Base-by-base conservation (phyloP, 2,329 filamentous ascomycete genomes). In the Elsinoe fawcettii region DNA sequence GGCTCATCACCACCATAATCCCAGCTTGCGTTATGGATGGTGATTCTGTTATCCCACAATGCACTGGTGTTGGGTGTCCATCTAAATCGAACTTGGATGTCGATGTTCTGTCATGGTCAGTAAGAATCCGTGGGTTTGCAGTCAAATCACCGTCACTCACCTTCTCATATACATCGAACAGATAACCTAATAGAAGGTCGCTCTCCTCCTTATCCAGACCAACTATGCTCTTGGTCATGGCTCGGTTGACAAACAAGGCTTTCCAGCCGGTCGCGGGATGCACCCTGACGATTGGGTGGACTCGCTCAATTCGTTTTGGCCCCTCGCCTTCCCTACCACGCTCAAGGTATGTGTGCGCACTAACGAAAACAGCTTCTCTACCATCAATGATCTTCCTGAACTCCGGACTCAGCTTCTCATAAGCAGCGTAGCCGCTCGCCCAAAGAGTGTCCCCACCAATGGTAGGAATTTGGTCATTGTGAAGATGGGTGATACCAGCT, bases 231-330 rank as follows among this genome's bases (percentile, higher is more conserved):
- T 78, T 77, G 0, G 85, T 88, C 78, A 88, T 84, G 1, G 81
- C 75, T 2, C 85, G 78, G 66, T 89, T 89, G 0, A 89, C 86
- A 75, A 79, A 89, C 0, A 89, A 75, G 0, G 83, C 77, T 68
- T 88, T 89, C 86, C 86, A 88, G 0, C 85, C 86, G 0, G 86
- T 89, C 0, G 82, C 85, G 0, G 86, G 86, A 65, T 89, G 85
- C 0, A 86, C 81, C 2, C 86, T 77, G 1, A 89, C 85, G 8
- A 89, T 68, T 0, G 85, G 85, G 66, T 88, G 86, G 8, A 78
- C 73, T 5, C 85, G 78, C 69, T 88, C 85, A n/a, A 89, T 71
- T 63, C 77, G 77, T 69, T 84, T 81, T 0, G 84, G 85, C 0
- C 86, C 85, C 0, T 77, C 75, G 11, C 76, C 76, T 0, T 82